Evolutionary conservation across 345 rosid species (phyloP).

Genomic region (Turnera subulata): DNA sequence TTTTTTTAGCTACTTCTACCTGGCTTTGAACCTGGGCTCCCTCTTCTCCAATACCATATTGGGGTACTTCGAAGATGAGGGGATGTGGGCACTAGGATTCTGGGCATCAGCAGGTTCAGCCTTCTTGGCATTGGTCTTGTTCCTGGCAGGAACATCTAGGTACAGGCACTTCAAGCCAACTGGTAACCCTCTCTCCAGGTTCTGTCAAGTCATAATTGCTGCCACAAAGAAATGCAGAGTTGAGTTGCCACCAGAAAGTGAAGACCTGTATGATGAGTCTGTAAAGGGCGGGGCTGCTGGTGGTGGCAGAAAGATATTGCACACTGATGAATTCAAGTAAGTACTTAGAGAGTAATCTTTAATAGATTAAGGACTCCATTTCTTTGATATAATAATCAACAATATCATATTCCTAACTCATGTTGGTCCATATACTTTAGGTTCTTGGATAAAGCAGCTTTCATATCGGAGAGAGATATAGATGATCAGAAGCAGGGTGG

Average conservation of each 20-base stretch:
- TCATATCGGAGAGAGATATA: slow-evolving; percentile 52
- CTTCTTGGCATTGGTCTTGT: slow-evolving; percentile 62
- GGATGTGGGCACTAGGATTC: slow-evolving; percentile 92
- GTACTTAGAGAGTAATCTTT: slow-evolving; percentile 6
- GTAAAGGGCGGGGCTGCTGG: slow-evolving; percentile 34
- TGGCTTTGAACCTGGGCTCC: slow-evolving; percentile 86
- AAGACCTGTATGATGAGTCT: slow-evolving; percentile 44
- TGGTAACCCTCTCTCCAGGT: slow-evolving; percentile 83
- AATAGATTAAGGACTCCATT: background rate
- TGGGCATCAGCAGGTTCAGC: slow-evolving; percentile 95
- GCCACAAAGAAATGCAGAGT: slow-evolving; percentile 68
- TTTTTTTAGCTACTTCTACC: slow-evolving; percentile 96
- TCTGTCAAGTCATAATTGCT: slow-evolving; percentile 79
- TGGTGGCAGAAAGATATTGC: slow-evolving; percentile 69
- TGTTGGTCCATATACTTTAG: slow-evolving; percentile 29
- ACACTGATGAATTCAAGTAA: slow-evolving; percentile 88
- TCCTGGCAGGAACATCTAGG: slow-evolving; percentile 62
- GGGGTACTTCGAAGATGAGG: slow-evolving; percentile 88
- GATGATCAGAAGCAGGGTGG: slow-evolving; percentile 56
- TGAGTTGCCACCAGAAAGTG: slow-evolving; percentile 36
- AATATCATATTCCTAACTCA: slow-evolving; percentile 1
- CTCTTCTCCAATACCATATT: slow-evolving; percentile 93
- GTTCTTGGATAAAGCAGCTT: slow-evolving; percentile 94
- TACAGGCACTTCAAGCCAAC: slow-evolving; percentile 87
- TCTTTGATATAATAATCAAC: too few species aligned